These are phyloP conservation scores for Fusarium sp. DNA, from an alignment of 2,329 filamentous ascomycete genomes.

Conservation along the genomic window DNA sequence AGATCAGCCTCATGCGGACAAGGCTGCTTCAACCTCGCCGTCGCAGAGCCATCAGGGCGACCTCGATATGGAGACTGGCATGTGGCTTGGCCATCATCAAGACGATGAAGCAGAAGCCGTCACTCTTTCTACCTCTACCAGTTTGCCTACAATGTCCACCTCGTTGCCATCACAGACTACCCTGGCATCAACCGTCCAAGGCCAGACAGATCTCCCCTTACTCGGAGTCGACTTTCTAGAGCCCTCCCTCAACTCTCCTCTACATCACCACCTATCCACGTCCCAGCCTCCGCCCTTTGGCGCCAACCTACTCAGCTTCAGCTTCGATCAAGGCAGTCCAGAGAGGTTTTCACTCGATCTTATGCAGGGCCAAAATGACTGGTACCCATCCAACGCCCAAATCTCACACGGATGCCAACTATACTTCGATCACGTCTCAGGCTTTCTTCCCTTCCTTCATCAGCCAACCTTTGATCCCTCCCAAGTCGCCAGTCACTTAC, in stretches of 20 bases:
- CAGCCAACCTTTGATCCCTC: conserved; percentile 6
- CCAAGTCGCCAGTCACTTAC: conserved; percentile 40
- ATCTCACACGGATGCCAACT: conserved; percentile 2
- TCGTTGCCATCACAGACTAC: neutral
- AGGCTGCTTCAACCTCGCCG: conserved; percentile 2
- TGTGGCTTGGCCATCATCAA: conserved; percentile 1
- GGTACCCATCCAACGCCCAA: conserved; percentile 13
- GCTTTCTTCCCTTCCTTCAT: conserved; percentile 12
- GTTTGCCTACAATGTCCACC: neutral
- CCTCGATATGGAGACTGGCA: neutral
- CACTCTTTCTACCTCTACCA: neutral
- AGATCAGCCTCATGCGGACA: neutral
- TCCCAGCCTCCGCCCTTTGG: conserved; percentile 3
- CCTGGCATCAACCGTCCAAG: conserved; percentile 4
- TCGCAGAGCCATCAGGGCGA: conserved; percentile 6
- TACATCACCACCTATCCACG: neutral
- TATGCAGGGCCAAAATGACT: conserved; percentile 48
- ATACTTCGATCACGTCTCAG: conserved; percentile 14
- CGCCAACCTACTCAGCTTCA: conserved; percentile 14
- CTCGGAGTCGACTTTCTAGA: conserved; percentile 12
- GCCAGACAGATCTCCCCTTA: neutral
- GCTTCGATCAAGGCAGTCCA: conserved; percentile 30
- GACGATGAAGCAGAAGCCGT: neutral
- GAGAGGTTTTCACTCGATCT: conserved; percentile 51
- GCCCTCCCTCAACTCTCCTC: neutral